Conservation (phyloP, 2,329 filamentous ascomycete species). For the Ambrosiella beaveri region DNA sequence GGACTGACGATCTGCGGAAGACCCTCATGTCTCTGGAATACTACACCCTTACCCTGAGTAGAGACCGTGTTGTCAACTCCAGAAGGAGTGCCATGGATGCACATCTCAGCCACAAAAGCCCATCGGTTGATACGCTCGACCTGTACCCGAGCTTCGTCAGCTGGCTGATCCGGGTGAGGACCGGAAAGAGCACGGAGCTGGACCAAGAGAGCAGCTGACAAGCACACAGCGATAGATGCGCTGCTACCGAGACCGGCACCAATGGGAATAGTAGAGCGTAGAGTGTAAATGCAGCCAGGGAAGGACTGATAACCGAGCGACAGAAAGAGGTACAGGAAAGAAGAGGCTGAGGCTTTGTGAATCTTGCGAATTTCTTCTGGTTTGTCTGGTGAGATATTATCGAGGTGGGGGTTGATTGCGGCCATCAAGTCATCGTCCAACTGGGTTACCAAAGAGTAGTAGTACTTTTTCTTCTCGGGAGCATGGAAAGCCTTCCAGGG, state of each 20-base stretch:
- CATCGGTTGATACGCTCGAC: slow-evolving; percentile 92
- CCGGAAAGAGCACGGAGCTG: slow-evolving; percentile 79
- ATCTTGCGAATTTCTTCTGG: slow-evolving; percentile 63
- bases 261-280: slow-evolving; percentile 87
- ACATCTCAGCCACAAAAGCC: slow-evolving; percentile 94
- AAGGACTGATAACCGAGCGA: slow-evolving; percentile 67
- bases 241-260: slow-evolving; percentile 83
- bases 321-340: slow-evolving; percentile 86
- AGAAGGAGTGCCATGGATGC: slow-evolving; percentile 91
- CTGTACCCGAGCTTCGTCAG: slow-evolving; percentile 73
- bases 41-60: slow-evolving; percentile 80
- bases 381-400: slow-evolving; percentile 47
- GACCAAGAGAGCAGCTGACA: slow-evolving; percentile 66
- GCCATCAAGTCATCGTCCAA: slow-evolving; percentile 70
- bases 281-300: slow-evolving; percentile 68
- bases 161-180: slow-evolving; percentile 79
- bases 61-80: slow-evolving; percentile 95
- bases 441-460: slow-evolving; percentile 73
- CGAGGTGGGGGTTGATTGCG: slow-evolving; percentile 65
- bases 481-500: slow-evolving; percentile 73
- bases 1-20: slow-evolving; percentile 42
- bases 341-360: slow-evolving; percentile 62
- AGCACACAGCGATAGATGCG: slow-evolving; percentile 82
- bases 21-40: slow-evolving; percentile 50
- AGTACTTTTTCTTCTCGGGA: slow-evolving; percentile 78